A percentile compares a stretch with the other conserved stretches of the same genome.
These are phyloP conservation scores for Ascochyta fabae DNA, from an alignment of 2,329 filamentous ascomycete species.

Conservation along the genomic window DNA sequence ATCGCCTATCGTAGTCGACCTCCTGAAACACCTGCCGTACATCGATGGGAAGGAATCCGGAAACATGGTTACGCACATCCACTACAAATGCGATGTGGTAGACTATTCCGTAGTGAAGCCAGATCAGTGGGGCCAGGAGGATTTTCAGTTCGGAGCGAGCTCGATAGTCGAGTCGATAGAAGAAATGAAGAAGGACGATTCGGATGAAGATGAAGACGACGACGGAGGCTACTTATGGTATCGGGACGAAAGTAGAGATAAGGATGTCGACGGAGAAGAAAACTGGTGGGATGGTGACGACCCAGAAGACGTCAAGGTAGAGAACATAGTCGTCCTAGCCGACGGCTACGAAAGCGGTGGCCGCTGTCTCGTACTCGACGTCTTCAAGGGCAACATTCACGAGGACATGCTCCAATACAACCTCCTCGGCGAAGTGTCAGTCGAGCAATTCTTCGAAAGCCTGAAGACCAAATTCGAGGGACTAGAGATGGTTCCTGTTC, in stretches of 20 bases:
- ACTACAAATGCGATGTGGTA: constrained; percentile 14
- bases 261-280: background rate
- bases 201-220: background rate
- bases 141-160: background rate
- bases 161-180: background rate
- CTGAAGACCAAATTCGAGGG: constrained; percentile 7
- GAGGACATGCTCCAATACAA: constrained; percentile 8
- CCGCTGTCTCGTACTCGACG: constrained; percentile 12
- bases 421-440: background rate
- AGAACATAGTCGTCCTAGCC: constrained; percentile 9
- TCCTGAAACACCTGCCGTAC: constrained; percentile 18
- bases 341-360: constrained; percentile 14
- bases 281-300: constrained; percentile 14
- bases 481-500: background rate
- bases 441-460: constrained; percentile 1
- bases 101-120: constrained; percentile 5
- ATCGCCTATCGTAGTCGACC: constrained; percentile 12
- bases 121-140: background rate
- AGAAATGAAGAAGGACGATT: background rate
- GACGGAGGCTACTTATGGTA: constrained; percentile 1
- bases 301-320: constrained; percentile 8
- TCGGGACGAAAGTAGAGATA: constrained; percentile 3
- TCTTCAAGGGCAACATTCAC: constrained; percentile 12
- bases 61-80: constrained; percentile 10
- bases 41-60: constrained; percentile 2